A percentile compares a stretch with the other conserved stretches of the same genome.
Conservation (phyloP, 768 basidiomycete genomes). For the Lentinula boryana region DNA sequence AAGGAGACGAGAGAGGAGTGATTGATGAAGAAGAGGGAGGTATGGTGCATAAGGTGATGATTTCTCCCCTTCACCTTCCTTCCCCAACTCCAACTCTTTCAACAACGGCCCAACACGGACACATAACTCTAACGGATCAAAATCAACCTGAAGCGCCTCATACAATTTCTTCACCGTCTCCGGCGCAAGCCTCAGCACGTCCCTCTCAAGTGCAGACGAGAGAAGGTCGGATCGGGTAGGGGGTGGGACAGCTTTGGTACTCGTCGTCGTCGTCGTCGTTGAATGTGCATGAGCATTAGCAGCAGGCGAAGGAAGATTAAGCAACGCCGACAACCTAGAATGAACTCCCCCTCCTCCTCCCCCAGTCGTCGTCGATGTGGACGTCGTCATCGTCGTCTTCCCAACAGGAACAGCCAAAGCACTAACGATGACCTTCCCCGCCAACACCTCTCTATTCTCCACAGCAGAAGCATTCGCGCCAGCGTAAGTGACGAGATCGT, state of each 20-base stretch:
- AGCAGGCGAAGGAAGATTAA: constrained; percentile 50
- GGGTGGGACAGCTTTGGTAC: constrained; percentile 22
- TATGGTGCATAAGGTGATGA: constrained; percentile 62
- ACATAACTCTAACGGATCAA: constrained; percentile 88
- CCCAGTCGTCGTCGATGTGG: constrained; percentile 14
- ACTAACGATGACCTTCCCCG: constrained; percentile 87
- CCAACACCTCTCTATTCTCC: constrained; percentile 76
- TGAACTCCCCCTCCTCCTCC: constrained; percentile 56
- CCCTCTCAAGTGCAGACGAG: constrained; percentile 81
- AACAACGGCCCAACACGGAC: constrained; percentile 75
- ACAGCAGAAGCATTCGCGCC: constrained; percentile 56
- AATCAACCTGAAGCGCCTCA: constrained; percentile 85
- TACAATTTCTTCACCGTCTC: constrained; percentile 71
- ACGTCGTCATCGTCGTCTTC: constrained; percentile 10
- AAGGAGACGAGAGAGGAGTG: constrained; percentile 85
- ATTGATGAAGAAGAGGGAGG: constrained; percentile 84
- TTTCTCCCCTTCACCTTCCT: background rate
- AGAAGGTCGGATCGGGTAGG: constrained; percentile 86
- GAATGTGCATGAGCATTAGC: background rate
- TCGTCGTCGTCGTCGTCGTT: background rate
- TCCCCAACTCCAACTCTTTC: constrained; percentile 33
- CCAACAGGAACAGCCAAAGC: constrained; percentile 92
- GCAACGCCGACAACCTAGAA: constrained; percentile 74
- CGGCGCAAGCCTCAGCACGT: constrained; percentile 78
- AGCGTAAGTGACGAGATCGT: constrained; percentile 62